phyloP scores from a whole-genome alignment of 2,329 filamentous ascomycete genomes.

The Dothidotthia symphoricarpi region DNA sequence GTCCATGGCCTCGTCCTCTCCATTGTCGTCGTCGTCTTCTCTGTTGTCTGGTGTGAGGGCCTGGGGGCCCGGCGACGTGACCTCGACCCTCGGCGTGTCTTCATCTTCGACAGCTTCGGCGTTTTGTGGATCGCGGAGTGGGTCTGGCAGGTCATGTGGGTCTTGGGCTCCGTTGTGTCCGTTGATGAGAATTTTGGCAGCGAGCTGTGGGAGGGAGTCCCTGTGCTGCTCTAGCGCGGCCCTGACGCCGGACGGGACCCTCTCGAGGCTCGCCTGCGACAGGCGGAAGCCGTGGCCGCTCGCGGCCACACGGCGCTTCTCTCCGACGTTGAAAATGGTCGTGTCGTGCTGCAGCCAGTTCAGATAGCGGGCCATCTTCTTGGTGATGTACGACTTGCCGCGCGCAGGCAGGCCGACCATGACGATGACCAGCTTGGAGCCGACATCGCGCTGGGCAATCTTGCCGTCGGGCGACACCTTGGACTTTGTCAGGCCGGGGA shows the following conservation, averaged over 20 bases:
- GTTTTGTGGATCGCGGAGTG: constrained; percentile 22
- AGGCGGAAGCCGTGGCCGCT: constrained; percentile 52
- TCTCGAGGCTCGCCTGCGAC: constrained; percentile 33
- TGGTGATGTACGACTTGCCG: constrained; percentile 98
- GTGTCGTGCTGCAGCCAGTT: constrained; percentile 98
- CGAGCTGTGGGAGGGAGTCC: constrained; percentile 40
- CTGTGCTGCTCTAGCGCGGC: constrained; percentile 27
- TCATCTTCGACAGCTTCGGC: constrained; percentile 29
- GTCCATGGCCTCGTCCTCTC: constrained; percentile 61
- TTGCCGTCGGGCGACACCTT: constrained; percentile 93
- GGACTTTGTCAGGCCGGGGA: constrained; percentile 92
- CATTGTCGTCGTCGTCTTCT: constrained; percentile 17
- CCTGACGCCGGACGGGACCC: constrained; percentile 23
- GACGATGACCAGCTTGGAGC: constrained; percentile 93
- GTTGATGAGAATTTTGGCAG: constrained; percentile 60
- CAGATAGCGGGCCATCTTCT: constrained; percentile 92
- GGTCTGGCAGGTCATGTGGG: constrained; percentile 32
- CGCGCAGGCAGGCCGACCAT: constrained; percentile 96
- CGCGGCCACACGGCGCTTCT: constrained; percentile 77
- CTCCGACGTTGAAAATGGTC: constrained; percentile 95
- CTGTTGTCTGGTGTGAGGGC: constrained; percentile 17
- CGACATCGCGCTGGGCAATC: constrained; percentile 90
- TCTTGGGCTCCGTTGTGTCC: constrained; percentile 44
- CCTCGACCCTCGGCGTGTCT: constrained; percentile 28
- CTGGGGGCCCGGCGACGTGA: constrained; percentile 36